Evolutionary conservation across 176 grass and related monocot genomes (phyloP), one percentile per base, ranked within the genome.

Genomic region (Zea luxurians): DNA sequence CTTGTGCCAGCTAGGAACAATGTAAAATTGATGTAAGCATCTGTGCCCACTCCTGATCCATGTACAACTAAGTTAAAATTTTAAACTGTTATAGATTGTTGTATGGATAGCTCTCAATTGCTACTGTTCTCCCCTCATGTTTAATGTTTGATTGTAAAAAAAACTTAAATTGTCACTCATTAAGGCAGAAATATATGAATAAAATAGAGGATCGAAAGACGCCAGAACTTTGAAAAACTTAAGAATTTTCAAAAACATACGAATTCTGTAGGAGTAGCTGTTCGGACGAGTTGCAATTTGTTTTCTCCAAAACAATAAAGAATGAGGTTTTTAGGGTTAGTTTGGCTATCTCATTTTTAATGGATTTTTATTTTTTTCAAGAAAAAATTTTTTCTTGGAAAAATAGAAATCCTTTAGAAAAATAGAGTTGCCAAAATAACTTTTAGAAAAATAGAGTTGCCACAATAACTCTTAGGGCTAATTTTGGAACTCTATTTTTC

Each of bases 21-120:
- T 66, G 61, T 73, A 67, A 75, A 75, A 42, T 53, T 20, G 42
- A 43, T 50, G 36, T 20, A 61, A 83, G 20, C 74, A 67, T 68
- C 44, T 60, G 3, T 57, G 40, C 46, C 43, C 60, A 20, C 20
- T 48, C 27, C 43, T 47, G 4, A 52, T 74, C 2, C 15, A 61
- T 83, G 46, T 74, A 48, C 40, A 76, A 34, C 4, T 55, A 40
- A 12, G 17, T 57, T n/a, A n/a, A 55, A 55, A 55, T 5, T 55
- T 55, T 3, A 72, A 57, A 5, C 27, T 27, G 27, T 27, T 27
- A 3, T 46, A 54, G 41, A 54, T 7, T 52, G 46, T 53, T 78
- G 16, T 27, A 27, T 27, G 48, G 48, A 54, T 11, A 78, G 2
- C 11, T 27, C 27, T 27, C 27, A 27, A 27, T 27, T 68, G 37